phyloP scores from a whole-genome alignment of 225 moss, liverwort and hornwort genomes.

The Neckera pumila region DNA sequence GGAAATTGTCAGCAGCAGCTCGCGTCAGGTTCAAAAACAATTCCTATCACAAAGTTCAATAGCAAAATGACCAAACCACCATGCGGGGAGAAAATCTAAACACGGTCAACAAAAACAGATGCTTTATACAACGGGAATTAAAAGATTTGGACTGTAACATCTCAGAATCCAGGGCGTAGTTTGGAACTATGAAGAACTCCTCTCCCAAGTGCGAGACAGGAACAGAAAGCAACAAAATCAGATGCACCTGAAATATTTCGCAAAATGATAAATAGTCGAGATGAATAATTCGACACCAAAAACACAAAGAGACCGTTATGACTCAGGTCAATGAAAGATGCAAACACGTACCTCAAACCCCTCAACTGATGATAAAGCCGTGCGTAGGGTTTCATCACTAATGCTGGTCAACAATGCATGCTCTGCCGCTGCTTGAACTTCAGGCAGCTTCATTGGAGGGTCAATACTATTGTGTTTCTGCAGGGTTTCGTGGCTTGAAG shows the following conservation, averaged over 20 bases:
- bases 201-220: not conserved
- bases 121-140: not conserved
- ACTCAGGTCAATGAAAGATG: not conserved
- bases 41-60: conserved; percentile 44
- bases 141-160: not conserved
- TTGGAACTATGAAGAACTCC: not conserved
- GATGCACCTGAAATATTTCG: not conserved
- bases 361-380: conserved; percentile 71
- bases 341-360: conserved; percentile 67
- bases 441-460: conserved; percentile 78
- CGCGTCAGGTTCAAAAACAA: conserved; percentile 90
- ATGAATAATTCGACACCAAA: not conserved
- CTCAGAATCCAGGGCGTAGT: not conserved
- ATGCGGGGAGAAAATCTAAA: not conserved
- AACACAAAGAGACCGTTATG: not conserved
- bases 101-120: not conserved
- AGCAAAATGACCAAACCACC: not conserved
- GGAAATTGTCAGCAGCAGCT: conserved; percentile 92
- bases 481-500: conserved; percentile 1
- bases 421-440: conserved; percentile 96
- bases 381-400: conserved; percentile 60
- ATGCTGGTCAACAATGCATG: conserved; percentile 71
- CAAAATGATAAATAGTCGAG: not conserved
- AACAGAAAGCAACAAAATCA: not conserved
- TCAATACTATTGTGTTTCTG: conserved; percentile 38